These are phyloP conservation scores for Carpinus viminea DNA, from an alignment of 306 rosid species.

Conservation along the genomic window DNA sequence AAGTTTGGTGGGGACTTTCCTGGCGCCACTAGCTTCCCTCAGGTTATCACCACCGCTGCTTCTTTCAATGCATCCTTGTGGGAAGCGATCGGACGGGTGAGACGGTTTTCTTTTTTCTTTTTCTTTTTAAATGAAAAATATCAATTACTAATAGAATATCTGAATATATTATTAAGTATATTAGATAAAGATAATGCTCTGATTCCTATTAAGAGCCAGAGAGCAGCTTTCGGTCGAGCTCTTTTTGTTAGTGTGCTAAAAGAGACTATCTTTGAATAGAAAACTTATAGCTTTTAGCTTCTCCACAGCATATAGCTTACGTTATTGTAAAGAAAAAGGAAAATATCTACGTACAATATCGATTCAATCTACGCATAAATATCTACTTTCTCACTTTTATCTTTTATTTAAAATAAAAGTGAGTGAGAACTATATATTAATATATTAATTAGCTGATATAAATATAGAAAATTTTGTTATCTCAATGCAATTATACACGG, in stretches of 20 bases:
- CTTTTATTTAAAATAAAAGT: no score
- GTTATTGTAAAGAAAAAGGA: no score
- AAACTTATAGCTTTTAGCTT: background rate
- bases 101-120: background rate
- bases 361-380: no score
- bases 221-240: background rate
- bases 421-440: no score
- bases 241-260: background rate
- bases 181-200: background rate
- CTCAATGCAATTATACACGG: background rate
- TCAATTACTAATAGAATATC: background rate
- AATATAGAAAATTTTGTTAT: background rate
- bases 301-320: background rate
- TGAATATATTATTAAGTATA: background rate
- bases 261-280: background rate
- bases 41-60: slow-evolving; percentile 94
- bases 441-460: no score
- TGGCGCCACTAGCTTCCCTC: slow-evolving; percentile 88
- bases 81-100: slow-evolving; percentile 93
- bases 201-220: background rate
- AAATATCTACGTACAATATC: no score
- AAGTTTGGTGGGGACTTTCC: slow-evolving; percentile 63
- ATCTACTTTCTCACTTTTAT: no score
- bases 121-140: background rate
- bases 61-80: slow-evolving; percentile 84